Base-by-base conservation (phyloP, 1,284 basidiomycete genomes). In the Ganoderma meredithae region DNA sequence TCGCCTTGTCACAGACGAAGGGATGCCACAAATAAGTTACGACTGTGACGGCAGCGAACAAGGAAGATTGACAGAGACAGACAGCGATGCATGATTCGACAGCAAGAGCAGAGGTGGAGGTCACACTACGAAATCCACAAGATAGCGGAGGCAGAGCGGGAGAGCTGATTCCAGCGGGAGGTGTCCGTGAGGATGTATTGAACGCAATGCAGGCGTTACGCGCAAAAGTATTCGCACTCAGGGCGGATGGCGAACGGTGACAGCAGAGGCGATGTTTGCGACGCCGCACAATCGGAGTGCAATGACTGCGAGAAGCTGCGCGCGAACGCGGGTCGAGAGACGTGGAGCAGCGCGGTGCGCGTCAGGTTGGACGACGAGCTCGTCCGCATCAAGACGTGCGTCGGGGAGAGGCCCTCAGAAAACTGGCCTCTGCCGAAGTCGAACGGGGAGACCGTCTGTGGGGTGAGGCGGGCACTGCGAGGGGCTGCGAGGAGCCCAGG, bases 361-460 rank as follows among this genome's bases (percentile, higher is more conserved):
- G 67, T 49, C 0, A 71, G 66, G 53, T 27, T 60, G 7, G 68
- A 65, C 13, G 65, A 36, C n/a, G 70, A 66, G 47, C 60, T 67
- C 36, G 62, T 67, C 31, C 65, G 67, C 5, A 25, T 31, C 1
- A 63, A 58, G 1, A n/a, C 19, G n/a, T n/a, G n/a, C n/a, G n/a
- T n/a, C n/a, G n/a, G n/a, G n/a, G 52, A 53, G 27, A 13, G 25
- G 13, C 25, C 17, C 39, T 17, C 9, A 40, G 5, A 10, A 15
- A 65, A 62, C 2, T 67, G 60, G 10, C 61, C 65, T 25, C 39
- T 47, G 19, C 41, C 43, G 10, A 60, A 17, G 39, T 68, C 68
- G 43, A 70, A 69, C 2, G 71, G 67, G 7, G 69, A 68, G 39
- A 67, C 39, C 2, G 67, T 17, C 22, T 59, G 60, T 22, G 67